phyloP scores from a whole-genome alignment of 805 yeast genomes.

The Metschnikowia colocasiae region DNA sequence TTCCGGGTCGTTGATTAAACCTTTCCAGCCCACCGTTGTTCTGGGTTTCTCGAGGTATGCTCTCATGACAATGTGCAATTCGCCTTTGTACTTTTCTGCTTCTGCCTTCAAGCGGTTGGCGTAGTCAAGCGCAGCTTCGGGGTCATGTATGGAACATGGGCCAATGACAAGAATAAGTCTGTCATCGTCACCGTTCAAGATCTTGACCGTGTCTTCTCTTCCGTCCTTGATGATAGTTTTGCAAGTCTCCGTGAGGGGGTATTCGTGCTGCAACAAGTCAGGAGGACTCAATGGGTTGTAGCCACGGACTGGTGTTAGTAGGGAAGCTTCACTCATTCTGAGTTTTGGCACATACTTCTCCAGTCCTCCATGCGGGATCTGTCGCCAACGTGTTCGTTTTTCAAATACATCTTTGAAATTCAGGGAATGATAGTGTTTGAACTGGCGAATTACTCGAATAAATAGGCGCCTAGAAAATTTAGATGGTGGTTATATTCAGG shows the following conservation, averaged over 20 bases:
- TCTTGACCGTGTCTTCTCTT: constrained; percentile 72
- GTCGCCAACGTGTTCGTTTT: constrained; percentile 82
- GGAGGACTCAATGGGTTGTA: constrained; percentile 95
- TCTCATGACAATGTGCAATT: constrained; percentile 87
- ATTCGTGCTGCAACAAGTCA: constrained; percentile 81
- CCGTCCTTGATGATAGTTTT: constrained; percentile 68
- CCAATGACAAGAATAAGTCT: constrained; percentile 86
- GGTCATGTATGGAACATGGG: constrained; percentile 95
- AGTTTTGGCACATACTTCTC: constrained; percentile 39
- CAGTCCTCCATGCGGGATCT: constrained; percentile 59
- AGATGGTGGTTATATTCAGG: constrained; percentile 2
- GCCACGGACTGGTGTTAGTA: constrained; percentile 49
- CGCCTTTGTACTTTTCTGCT: constrained; percentile 67
- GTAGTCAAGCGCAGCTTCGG: constrained; percentile 84
- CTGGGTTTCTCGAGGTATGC: constrained; percentile 98
- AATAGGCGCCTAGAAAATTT: background rate
- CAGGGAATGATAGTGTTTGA: background rate
- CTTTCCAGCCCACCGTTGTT: constrained; percentile 99
- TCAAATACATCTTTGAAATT: constrained; percentile 62
- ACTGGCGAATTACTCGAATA: background rate
- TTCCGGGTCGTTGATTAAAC: constrained; percentile 95
- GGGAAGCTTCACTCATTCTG: background rate
- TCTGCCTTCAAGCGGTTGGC: constrained; percentile 64
- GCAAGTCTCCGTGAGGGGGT: constrained; percentile 58
- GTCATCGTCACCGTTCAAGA: constrained; percentile 75